phyloP scores from a whole-genome alignment of 2,329 filamentous ascomycete species.

The Chalaropsis ovoidea region DNA sequence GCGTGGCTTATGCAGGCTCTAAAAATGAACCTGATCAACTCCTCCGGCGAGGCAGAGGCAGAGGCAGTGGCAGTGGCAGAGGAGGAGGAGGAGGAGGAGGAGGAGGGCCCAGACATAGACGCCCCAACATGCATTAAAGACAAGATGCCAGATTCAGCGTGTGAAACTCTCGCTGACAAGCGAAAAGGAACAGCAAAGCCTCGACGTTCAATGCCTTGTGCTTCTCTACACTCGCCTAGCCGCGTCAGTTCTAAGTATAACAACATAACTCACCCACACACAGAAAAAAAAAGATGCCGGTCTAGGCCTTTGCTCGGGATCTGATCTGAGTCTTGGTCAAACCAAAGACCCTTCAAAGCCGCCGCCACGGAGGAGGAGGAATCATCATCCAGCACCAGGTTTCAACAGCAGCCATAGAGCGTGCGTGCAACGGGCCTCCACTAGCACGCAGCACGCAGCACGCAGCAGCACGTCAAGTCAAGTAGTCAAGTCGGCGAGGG shows the following conservation, averaged over 20 bases:
- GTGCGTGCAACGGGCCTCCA: neutral
- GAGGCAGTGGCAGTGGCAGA: neutral
- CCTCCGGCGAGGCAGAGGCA: neutral
- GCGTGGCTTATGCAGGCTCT: neutral
- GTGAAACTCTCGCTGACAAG: constrained; percentile 7
- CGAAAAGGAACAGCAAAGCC: constrained; percentile 6
- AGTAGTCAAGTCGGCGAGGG: no score
- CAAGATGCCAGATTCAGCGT: constrained; percentile 5
- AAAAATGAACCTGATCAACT: neutral
- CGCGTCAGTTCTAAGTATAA: constrained; percentile 15
- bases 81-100: neutral
- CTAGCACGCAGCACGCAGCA: neutral
- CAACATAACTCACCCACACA: neutral
- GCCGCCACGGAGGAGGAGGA: neutral
- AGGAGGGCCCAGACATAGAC: neutral
- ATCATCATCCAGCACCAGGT: neutral
- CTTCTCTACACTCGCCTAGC: constrained; percentile 11
- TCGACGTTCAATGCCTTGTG: constrained; percentile 8
- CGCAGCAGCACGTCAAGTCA: no score
- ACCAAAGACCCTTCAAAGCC: neutral
- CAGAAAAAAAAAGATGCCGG: neutral
- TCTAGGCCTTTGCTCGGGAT: neutral
- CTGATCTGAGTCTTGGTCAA: neutral
- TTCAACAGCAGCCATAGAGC: neutral
- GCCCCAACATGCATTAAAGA: neutral